phyloP scores from a whole-genome alignment of 2,329 filamentous ascomycete genomes.

The Salinomyces thailandicus region DNA sequence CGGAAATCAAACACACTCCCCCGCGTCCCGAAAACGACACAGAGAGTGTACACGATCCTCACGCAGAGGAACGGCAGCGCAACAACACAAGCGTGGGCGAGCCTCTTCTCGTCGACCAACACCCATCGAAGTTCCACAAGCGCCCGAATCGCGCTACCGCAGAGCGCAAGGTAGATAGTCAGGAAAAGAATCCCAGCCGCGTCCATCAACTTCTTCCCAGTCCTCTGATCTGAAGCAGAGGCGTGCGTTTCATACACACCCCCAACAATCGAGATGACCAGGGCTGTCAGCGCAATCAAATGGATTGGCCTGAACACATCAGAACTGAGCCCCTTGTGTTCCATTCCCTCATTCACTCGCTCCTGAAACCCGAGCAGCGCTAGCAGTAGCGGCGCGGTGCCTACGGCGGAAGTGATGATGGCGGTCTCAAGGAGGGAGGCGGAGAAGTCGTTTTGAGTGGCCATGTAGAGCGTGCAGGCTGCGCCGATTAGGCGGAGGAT shows the following conservation, averaged over 20 bases:
- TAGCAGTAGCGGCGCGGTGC: conserved; percentile 19
- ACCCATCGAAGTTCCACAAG: conserved; percentile 6
- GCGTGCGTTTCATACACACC: conserved; percentile 8
- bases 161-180: conserved; percentile 12
- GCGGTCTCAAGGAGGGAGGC: conserved; percentile 12
- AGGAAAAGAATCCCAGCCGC: conserved; percentile 16
- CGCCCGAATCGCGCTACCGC: conserved; percentile 10
- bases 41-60: conserved; percentile 27
- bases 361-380: conserved; percentile 16
- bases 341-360: conserved; percentile 15
- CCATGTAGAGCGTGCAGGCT: conserved; percentile 16
- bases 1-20: conserved; percentile 13
- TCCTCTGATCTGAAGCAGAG: not conserved
- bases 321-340: conserved; percentile 6
- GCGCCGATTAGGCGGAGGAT: conserved; percentile 20
- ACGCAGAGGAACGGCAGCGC: conserved; percentile 23
- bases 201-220: conserved; percentile 11
- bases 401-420: conserved; percentile 18
- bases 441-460: conserved; percentile 13
- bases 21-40: conserved; percentile 10
- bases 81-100: conserved; percentile 17
- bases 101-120: conserved; percentile 8
- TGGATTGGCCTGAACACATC: conserved; percentile 15
- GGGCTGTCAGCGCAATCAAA: conserved; percentile 12
- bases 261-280: conserved; percentile 20